Percentiles rank a stretch among this genome's conserved stretches.
These are phyloP conservation scores for Mycena indigotica DNA, from an alignment of 768 basidiomycete genomes.

Conservation along the genomic window DNA sequence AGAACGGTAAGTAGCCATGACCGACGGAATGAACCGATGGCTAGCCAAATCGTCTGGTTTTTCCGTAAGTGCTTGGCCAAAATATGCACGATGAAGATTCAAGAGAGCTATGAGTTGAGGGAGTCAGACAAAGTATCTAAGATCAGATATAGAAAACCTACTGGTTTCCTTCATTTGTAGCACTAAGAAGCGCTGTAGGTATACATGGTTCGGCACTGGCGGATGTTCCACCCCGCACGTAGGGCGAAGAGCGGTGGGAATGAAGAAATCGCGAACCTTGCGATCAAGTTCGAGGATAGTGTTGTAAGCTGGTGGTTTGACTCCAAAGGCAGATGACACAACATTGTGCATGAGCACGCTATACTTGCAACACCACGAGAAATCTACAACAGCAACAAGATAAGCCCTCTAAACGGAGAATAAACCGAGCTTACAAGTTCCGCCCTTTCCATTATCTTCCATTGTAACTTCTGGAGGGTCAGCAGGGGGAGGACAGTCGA, in stretches of 20 bases:
- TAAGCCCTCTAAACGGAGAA: not conserved
- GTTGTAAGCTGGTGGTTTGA: slow-evolving; percentile 53
- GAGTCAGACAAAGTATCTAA: not conserved
- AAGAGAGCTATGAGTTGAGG: slow-evolving; percentile 48
- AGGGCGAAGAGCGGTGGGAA: slow-evolving; percentile 52
- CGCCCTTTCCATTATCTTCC: slow-evolving; percentile 33
- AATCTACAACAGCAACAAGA: slow-evolving; percentile 41
- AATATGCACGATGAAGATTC: slow-evolving; percentile 68
- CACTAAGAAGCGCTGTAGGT: slow-evolving; percentile 47
- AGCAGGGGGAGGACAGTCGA: slow-evolving; percentile 59
- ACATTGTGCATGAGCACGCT: slow-evolving; percentile 53
- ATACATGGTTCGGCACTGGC: slow-evolving; percentile 24
- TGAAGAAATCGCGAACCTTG: slow-evolving; percentile 59
- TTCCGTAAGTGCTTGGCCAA: slow-evolving; percentile 67
- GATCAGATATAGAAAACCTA: slow-evolving; percentile 25
- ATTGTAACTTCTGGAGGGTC: slow-evolving; percentile 38
- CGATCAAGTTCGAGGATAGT: slow-evolving; percentile 60
- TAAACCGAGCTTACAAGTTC: slow-evolving; percentile 2
- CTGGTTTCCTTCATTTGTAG: slow-evolving; percentile 54
- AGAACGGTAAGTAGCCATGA: slow-evolving; percentile 71
- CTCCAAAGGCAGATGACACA: slow-evolving; percentile 52
- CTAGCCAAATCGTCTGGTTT: slow-evolving; percentile 55
- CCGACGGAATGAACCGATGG: slow-evolving; percentile 68
- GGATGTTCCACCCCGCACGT: slow-evolving; percentile 26
- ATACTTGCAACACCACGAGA: slow-evolving; percentile 59